Evolutionary conservation across 2,329 filamentous ascomycete genomes (phyloP).

Genomic region (Colletotrichum spinosum): DNA sequence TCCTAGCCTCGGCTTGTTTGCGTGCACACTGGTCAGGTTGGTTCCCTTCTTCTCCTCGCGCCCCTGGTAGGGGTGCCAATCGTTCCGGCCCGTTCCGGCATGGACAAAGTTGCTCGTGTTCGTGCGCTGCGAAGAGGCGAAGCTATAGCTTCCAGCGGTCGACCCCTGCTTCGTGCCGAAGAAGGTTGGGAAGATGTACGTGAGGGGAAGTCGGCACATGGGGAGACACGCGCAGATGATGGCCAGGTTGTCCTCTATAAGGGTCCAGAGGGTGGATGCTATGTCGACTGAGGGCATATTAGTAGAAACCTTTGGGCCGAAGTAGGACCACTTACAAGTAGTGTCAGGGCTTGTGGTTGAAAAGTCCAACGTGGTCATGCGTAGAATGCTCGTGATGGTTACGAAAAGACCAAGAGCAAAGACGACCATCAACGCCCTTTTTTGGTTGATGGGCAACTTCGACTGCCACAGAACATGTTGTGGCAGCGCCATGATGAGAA

Average conservation of each 20-base stretch:
- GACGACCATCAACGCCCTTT: slow-evolving; percentile 54
- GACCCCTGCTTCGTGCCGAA: slow-evolving; percentile 41
- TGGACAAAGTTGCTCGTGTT: slow-evolving; percentile 29
- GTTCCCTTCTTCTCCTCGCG: slow-evolving; percentile 44
- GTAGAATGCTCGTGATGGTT: slow-evolving; percentile 55
- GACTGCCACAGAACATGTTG: slow-evolving; percentile 58
- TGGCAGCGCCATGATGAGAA: slow-evolving; percentile 38
- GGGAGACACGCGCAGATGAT: slow-evolving; percentile 44
- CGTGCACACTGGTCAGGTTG: slow-evolving; percentile 44
- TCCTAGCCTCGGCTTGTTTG: slow-evolving; percentile 14
- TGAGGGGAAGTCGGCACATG: slow-evolving; percentile 51
- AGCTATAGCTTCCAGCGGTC: slow-evolving; percentile 30
- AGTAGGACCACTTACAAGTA: slow-evolving; percentile 44
- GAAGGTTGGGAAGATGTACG: slow-evolving; percentile 49
- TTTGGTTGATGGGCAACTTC: slow-evolving; percentile 54
- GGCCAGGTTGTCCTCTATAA: slow-evolving; percentile 40
- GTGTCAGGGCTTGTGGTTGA: slow-evolving; percentile 52
- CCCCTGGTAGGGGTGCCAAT: slow-evolving; percentile 49
- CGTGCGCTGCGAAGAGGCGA: slow-evolving; percentile 16
- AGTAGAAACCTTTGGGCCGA: neutral
- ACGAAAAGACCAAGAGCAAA: slow-evolving; percentile 56
- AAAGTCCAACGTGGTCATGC: slow-evolving; percentile 53
- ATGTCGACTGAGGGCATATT: slow-evolving; percentile 42
- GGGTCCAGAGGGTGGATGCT: slow-evolving; percentile 42
- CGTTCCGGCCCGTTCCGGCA: slow-evolving; percentile 41